Conservation (phyloP, 2,329 filamentous ascomycete species). For the Cladosporium colombiae region DNA sequence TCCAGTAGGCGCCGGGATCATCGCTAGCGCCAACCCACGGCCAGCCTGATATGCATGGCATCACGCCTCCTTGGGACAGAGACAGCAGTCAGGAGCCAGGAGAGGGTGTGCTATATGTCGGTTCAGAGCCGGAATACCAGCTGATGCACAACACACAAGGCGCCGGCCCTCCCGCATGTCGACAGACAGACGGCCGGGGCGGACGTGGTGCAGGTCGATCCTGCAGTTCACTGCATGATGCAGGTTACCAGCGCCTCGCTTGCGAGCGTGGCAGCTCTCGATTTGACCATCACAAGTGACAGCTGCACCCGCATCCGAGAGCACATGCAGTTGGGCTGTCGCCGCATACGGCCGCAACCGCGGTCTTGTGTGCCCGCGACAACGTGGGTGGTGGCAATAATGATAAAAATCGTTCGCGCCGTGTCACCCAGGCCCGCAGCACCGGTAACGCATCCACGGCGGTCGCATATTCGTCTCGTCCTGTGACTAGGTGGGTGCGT, state of each 20-base stretch:
- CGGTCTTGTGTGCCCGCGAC: slow-evolving; percentile 12
- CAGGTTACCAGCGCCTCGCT: neutral
- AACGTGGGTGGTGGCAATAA: slow-evolving; percentile 7
- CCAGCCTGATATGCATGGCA: slow-evolving; percentile 14
- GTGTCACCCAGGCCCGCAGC: neutral
- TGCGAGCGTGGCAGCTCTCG: slow-evolving; percentile 5
- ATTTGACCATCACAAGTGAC: slow-evolving; percentile 15
- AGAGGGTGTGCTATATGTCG: slow-evolving; percentile 14
- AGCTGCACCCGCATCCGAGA: slow-evolving; percentile 12
- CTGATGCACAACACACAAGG: slow-evolving; percentile 18
- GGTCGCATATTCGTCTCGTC: slow-evolving; percentile 9
- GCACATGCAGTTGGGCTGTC: slow-evolving; percentile 2
- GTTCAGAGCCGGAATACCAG: slow-evolving; percentile 8
- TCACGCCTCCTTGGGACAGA: slow-evolving; percentile 4
- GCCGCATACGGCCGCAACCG: slow-evolving; percentile 1
- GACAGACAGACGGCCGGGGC: neutral
- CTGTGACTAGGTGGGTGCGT: slow-evolving; percentile 9
- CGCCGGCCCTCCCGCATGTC: slow-evolving; percentile 5
- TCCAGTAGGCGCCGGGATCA: slow-evolving; percentile 13
- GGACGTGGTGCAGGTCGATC: neutral
- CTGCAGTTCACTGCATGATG: slow-evolving; percentile 2
- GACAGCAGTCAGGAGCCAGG: neutral
- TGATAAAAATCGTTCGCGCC: neutral
- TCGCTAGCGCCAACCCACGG: slow-evolving; percentile 10
- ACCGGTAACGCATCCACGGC: neutral